phyloP scores from a whole-genome alignment of 2,329 filamentous ascomycete genomes.

The Curvularia eragrostidis region DNA sequence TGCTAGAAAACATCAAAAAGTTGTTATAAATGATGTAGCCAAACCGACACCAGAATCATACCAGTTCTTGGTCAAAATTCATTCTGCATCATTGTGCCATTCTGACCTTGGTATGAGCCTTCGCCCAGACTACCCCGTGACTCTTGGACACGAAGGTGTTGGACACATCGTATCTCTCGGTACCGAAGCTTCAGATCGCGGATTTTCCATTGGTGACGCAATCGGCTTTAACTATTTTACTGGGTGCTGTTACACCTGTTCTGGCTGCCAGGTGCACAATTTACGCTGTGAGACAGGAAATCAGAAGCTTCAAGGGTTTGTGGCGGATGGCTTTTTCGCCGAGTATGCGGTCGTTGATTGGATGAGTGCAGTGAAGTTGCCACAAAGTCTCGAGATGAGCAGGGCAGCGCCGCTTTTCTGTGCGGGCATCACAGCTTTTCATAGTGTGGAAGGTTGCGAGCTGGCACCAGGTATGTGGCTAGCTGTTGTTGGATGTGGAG shows the following conservation, averaged over 20 bases:
- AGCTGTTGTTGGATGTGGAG: slow-evolving; percentile 55
- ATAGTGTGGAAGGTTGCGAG: slow-evolving; percentile 44
- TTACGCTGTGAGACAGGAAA: slow-evolving; percentile 50
- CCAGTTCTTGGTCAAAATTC: slow-evolving; percentile 43
- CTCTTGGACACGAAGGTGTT: slow-evolving; percentile 57
- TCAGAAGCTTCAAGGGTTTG: slow-evolving; percentile 54
- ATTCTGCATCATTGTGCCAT: slow-evolving; percentile 42
- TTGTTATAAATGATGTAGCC: slow-evolving; percentile 40
- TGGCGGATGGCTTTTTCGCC: slow-evolving; percentile 55
- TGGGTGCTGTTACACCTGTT: slow-evolving; percentile 56
- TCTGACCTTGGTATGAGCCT: slow-evolving; percentile 37
- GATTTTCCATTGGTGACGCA: slow-evolving; percentile 53
- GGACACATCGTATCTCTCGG: slow-evolving; percentile 52
- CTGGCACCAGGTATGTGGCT: slow-evolving; percentile 48
- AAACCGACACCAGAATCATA: slow-evolving; percentile 30
- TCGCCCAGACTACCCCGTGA: slow-evolving; percentile 40
- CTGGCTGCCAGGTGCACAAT: slow-evolving; percentile 57
- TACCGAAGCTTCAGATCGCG: slow-evolving; percentile 43
- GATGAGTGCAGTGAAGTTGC: slow-evolving; percentile 54
- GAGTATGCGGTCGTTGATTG: slow-evolving; percentile 58
- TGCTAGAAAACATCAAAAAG: slow-evolving; percentile 34
- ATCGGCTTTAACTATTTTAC: slow-evolving; percentile 58
- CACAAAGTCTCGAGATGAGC: slow-evolving; percentile 46
- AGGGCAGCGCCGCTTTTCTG: slow-evolving; percentile 57
- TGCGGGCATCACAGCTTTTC: slow-evolving; percentile 56